These are phyloP conservation scores for Ganoderma lingzhi DNA, from an alignment of 1,284 basidiomycete species.

Conservation along the genomic window DNA sequence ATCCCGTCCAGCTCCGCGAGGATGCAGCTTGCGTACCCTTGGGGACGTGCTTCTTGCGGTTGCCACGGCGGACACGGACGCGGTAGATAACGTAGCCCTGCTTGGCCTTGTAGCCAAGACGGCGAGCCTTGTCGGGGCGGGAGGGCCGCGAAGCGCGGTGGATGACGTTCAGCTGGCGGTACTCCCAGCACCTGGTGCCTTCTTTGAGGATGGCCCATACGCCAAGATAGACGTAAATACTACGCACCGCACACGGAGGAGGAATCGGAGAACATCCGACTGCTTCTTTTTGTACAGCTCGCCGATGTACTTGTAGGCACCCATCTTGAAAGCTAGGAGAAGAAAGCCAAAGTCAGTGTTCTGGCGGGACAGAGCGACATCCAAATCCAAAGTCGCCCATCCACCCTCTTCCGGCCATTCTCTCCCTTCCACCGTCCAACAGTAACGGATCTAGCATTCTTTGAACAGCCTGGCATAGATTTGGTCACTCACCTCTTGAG, in stretches of 20 bases:
- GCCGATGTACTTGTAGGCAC: slow-evolving; percentile 97
- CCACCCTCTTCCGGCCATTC: slow-evolving; percentile 39
- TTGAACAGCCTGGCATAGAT: slow-evolving; percentile 20
- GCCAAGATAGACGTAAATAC: background rate
- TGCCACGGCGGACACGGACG: slow-evolving; percentile 96
- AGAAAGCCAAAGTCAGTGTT: slow-evolving; percentile 24
- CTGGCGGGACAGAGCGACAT: slow-evolving; percentile 31
- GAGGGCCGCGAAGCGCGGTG: slow-evolving; percentile 98
- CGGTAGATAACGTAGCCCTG: slow-evolving; percentile 99
- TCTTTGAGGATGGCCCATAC: slow-evolving; percentile 13
- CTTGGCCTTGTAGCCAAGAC: slow-evolving; percentile 99
- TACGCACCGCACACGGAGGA: slow-evolving; percentile 92
- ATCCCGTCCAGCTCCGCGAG: background rate
- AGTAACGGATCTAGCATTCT: slow-evolving; percentile 24
- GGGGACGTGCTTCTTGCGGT: slow-evolving; percentile 98
- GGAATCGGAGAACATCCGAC: slow-evolving; percentile 97
- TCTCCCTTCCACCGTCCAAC: slow-evolving; percentile 14
- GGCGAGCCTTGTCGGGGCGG: slow-evolving; percentile 98
- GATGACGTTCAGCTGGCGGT: slow-evolving; percentile 97
- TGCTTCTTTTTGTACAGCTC: slow-evolving; percentile 98
- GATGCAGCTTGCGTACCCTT: slow-evolving; percentile 72
- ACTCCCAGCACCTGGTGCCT: slow-evolving; percentile 95
- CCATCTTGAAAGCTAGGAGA: slow-evolving; percentile 59
- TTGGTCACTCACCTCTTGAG: slow-evolving; percentile 41
- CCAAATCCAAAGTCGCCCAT: slow-evolving; percentile 37